Percentiles rank a stretch among this genome's conserved stretches.
Conservation (phyloP, 257 asterid species). For the Solanum corneliomulleri region DNA sequence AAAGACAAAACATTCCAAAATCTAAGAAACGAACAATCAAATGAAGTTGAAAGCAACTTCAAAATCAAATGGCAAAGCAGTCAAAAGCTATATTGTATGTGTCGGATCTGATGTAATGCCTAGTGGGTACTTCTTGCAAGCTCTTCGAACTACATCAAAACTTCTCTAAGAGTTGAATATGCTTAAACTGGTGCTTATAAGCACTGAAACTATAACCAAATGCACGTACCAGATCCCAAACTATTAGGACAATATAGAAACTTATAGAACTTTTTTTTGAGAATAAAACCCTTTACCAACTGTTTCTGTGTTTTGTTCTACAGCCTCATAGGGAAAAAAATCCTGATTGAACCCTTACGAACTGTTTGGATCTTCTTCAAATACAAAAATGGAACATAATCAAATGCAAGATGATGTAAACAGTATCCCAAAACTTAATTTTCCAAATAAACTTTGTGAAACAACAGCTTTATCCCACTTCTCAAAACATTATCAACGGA, state of each 20-base stretch:
- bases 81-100: neutral
- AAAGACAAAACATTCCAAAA: neutral
- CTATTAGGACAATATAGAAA: neutral
- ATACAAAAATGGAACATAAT: neutral
- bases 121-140: neutral
- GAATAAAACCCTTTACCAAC: neutral
- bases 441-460: neutral
- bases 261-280: neutral
- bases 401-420: neutral
- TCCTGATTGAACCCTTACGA: neutral
- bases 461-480: neutral
- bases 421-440: neutral
- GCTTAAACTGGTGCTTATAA: neutral
- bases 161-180: neutral
- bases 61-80: neutral
- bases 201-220: neutral
- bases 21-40: neutral
- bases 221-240: neutral
- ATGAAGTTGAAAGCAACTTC: neutral
- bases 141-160: neutral
- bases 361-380: neutral
- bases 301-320: neutral
- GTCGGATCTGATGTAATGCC: neutral
- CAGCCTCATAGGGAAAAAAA: neutral
- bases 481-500: neutral